A percentile compares a stretch with the other conserved stretches of the same genome.
phyloP scores from a whole-genome alignment of 2,329 filamentous ascomycete species.

The Apiospora sp. region DNA sequence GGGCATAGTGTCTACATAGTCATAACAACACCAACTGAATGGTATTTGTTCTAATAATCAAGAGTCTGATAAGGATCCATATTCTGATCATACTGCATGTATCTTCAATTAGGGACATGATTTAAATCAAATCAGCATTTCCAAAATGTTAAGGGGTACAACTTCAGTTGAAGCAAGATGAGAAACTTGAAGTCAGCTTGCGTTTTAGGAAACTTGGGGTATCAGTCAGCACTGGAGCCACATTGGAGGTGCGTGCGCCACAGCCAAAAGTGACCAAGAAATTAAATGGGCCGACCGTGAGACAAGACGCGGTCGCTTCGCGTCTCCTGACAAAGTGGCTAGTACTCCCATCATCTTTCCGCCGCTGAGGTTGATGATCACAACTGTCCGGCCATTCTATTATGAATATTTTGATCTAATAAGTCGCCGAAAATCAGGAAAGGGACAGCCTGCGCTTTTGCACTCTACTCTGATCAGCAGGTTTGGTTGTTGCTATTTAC shows the following conservation, averaged over 20 bases:
- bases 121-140: background rate
- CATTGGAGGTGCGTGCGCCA: background rate
- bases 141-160: background rate
- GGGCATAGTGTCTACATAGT: background rate
- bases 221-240: background rate
- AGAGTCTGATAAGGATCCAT: background rate
- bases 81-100: background rate
- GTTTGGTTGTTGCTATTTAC: background rate
- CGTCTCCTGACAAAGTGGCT: constrained; percentile 19
- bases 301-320: constrained; percentile 15
- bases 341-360: constrained; percentile 19
- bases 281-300: background rate
- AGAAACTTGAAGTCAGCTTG: background rate
- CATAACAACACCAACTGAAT: background rate
- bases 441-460: background rate
- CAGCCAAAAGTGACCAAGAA: background rate
- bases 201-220: background rate
- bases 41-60: background rate
- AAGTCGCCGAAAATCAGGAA: background rate
- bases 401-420: background rate
- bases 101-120: background rate
- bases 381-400: background rate
- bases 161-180: background rate
- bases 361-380: constrained; percentile 17
- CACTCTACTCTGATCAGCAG: background rate